These are phyloP conservation scores for Dendryphion nanum DNA, from an alignment of 2,329 filamentous ascomycete species.

Conservation along the genomic window DNA sequence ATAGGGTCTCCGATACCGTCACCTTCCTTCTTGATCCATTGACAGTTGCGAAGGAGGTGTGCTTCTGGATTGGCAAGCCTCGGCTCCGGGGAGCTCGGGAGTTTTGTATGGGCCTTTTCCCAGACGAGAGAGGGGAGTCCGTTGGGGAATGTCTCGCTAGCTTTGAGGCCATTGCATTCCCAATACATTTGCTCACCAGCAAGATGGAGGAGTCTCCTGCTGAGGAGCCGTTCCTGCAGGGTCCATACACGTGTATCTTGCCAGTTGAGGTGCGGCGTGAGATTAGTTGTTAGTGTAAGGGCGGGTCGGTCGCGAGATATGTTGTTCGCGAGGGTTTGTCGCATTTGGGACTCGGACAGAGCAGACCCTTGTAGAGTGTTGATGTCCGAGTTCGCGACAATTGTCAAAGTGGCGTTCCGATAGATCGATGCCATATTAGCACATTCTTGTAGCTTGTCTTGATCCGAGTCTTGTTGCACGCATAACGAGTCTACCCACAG, in stretches of 20 bases:
- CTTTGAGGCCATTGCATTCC: conserved; percentile 39
- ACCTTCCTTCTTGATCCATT: conserved; percentile 24
- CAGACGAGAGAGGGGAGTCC: conserved; percentile 34
- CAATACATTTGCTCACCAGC: conserved; percentile 36
- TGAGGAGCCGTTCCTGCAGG: conserved; percentile 37
- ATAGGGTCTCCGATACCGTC: conserved; percentile 13
- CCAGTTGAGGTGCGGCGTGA: conserved; percentile 10
- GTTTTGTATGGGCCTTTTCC: conserved; percentile 31
- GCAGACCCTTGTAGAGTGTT: not conserved
- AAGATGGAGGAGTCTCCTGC: conserved; percentile 31
- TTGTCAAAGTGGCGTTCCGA: conserved; percentile 34
- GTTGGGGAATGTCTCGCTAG: conserved; percentile 35
- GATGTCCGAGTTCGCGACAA: conserved; percentile 24
- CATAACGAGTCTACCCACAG: conserved; percentile 37
- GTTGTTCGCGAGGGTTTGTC: no score
- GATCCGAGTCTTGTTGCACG: conserved; percentile 31
- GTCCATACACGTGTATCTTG: conserved; percentile 35
- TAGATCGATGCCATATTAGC: conserved; percentile 29
- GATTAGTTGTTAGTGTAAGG: not conserved
- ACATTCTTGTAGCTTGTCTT: conserved; percentile 31
- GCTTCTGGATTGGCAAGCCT: not conserved
- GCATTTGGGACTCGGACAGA: no score
- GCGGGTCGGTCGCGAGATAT: not conserved
- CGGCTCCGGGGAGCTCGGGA: not conserved
- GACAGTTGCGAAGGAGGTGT: conserved; percentile 13